These are phyloP conservation scores for Tuber melanosporum DNA, from an alignment of 495 filamentous ascomycete genomes.

Conservation along the genomic window DNA sequence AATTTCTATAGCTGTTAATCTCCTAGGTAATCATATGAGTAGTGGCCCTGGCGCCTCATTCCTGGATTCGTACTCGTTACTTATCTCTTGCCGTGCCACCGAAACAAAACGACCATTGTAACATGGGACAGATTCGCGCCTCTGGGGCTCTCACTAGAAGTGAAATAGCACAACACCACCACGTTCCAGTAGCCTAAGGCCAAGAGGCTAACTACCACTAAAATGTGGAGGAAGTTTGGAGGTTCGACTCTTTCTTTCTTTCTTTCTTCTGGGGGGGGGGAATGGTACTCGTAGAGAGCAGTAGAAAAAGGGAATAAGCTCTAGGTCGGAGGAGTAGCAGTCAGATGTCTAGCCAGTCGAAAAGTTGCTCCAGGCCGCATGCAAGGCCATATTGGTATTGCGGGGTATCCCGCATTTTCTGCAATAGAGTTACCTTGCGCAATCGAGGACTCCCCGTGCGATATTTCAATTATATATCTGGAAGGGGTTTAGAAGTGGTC, in stretches of 20 bases:
- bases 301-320: background rate
- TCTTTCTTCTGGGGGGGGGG: background rate
- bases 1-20: background rate
- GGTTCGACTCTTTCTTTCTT: background rate
- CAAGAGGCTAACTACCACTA: background rate
- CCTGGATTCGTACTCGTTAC: background rate
- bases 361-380: background rate
- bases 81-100: background rate
- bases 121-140: background rate
- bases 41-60: background rate
- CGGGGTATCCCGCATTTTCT: background rate
- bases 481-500: too few species aligned
- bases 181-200: background rate
- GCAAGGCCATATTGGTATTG: background rate
- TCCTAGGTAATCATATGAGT: background rate
- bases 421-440: background rate
- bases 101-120: background rate
- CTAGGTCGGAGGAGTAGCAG: background rate
- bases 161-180: background rate
- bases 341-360: background rate
- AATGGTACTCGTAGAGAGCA: background rate
- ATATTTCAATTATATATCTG: background rate
- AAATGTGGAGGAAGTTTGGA: background rate
- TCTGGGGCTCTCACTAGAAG: background rate
- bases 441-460: background rate